Evolutionary conservation across 768 basidiomycete species (phyloP), one percentile per base, ranked within the genome.

Genomic region (Lentinula guzmanii): DNA sequence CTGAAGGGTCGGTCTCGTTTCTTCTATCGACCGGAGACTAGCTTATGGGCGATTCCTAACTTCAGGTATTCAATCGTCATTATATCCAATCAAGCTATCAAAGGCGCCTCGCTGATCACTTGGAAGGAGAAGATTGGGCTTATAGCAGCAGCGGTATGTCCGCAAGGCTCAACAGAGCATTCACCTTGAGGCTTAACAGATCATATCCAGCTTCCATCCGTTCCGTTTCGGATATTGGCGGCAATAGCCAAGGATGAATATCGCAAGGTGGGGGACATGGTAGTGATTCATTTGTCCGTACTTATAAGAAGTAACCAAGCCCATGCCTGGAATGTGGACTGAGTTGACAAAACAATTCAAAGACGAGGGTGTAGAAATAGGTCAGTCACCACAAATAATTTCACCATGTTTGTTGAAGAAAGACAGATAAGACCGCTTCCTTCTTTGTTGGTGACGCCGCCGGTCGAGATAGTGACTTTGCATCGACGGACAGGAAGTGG

Each of bases 371-470:
- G 70, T 82, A 15, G 70, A 71, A 7, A 82, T 90, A 62, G 85
- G 86, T 85, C 50, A 10, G 77, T 59, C 2, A 13, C 10, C 46
- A 35, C 35, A 42, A 5, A 39, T 31, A 28, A 48, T n/a, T 48
- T 45, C 16, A 31, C n/a, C 37, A 39, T 48, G 45, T 15, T 15
- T 5, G 61, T 72, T 74, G 75, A 34, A n/a, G 41, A 7, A 8
- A 4, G 24, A 1, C 66, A 87, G 87, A 89, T 67, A 73, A 79
- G 48, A 59, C 65, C 1, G 52, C 71, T 1, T 80, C 84, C 0
- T 84, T 84, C 64, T 88, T 82, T 64, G 82, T 90, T 9, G 87
- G 87, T 1, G 87, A 90, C 64, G 87, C 87, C 1, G 87, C 89
- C 5, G 87, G 89, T 7, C 77, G 87, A 61, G 52, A 37, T 8